Percentiles rank a stretch among this genome's conserved stretches.
Conservation (phyloP, 164 flowering plant species). For the Akebia trifoliata region DNA sequence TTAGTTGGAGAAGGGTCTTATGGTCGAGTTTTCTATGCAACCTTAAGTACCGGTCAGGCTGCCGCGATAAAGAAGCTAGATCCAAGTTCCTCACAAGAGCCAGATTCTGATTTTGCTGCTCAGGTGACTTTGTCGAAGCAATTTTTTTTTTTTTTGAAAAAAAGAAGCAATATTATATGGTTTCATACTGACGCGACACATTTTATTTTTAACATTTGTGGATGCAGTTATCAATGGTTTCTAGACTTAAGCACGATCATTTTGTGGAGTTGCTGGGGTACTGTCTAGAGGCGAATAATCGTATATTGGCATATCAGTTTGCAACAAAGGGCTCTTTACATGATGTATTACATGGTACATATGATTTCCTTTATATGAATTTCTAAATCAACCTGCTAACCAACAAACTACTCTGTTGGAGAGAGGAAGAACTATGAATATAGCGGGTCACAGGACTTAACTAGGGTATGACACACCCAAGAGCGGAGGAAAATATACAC, state of each 20-base stretch:
- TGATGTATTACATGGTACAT: conserved; percentile 61
- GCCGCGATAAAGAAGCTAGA: conserved; percentile 60
- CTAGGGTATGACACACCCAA: too few relatives aligned
- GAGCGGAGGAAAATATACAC: too few relatives aligned
- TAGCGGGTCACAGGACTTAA: too few relatives aligned
- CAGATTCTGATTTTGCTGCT: conserved; percentile 17
- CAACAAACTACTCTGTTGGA: too few relatives aligned
- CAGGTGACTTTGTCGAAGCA: conserved; percentile 8
- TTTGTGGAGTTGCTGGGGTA: conserved; percentile 64
- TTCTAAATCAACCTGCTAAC: neutral
- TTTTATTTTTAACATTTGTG: neutral
- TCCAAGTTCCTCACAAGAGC: conserved; percentile 35
- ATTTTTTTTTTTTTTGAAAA: neutral
- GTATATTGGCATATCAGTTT: conserved; percentile 56
- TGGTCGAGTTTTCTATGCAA: conserved; percentile 52
- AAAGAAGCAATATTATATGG: neutral
- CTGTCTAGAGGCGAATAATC: conserved; percentile 53
- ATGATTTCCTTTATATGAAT: neutral
- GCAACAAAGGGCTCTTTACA: conserved; percentile 66
- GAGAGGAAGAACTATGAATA: too few relatives aligned
- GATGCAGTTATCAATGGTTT: conserved; percentile 56
- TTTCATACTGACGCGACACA: neutral
- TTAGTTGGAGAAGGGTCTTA: conserved; percentile 72
- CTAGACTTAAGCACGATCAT: conserved; percentile 59
- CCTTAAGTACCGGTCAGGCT: conserved; percentile 24